Conservation (phyloP, 164 flowering plant species). For the Stephania cephalantha region DNA sequence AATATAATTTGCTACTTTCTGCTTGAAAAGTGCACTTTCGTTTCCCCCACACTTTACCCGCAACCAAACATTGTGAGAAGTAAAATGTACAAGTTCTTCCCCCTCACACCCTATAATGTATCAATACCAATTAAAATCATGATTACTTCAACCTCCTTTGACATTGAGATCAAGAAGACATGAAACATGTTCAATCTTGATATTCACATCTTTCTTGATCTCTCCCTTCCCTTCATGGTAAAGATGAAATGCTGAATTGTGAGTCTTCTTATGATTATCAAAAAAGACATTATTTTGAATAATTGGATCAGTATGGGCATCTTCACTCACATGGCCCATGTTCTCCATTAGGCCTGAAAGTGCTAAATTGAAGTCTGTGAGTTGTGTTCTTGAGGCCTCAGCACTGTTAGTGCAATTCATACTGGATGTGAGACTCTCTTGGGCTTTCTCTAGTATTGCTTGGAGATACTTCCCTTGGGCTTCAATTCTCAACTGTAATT, state of each 20-base stretch:
- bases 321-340: conserved; percentile 22
- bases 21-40: too few relatives aligned
- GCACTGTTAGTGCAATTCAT: conserved; percentile 23
- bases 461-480: conserved; percentile 89
- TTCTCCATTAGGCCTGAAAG: conserved; percentile 45
- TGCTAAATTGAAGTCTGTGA: conserved; percentile 56
- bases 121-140: conserved; percentile 15
- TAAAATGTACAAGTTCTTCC: too few relatives aligned
- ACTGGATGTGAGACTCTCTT: conserved; percentile 41
- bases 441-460: conserved; percentile 71
- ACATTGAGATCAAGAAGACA: conserved; percentile 42
- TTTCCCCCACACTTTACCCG: too few relatives aligned
- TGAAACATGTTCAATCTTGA: conserved; percentile 29
- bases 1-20: too few relatives aligned
- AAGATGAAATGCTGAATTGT: conserved; percentile 21
- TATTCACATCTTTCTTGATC: conserved; percentile 23
- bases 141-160: conserved; percentile 33
- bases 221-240: conserved; percentile 19
- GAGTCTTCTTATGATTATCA: conserved; percentile 11
- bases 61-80: too few relatives aligned
- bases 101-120: neutral
- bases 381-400: conserved; percentile 42
- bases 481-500: conserved; percentile 82
- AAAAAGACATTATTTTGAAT: conserved; percentile 5
- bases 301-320: conserved; percentile 12